phyloP scores from a whole-genome alignment of 495 filamentous ascomycete species.

The Xylaria flabelliformis region DNA sequence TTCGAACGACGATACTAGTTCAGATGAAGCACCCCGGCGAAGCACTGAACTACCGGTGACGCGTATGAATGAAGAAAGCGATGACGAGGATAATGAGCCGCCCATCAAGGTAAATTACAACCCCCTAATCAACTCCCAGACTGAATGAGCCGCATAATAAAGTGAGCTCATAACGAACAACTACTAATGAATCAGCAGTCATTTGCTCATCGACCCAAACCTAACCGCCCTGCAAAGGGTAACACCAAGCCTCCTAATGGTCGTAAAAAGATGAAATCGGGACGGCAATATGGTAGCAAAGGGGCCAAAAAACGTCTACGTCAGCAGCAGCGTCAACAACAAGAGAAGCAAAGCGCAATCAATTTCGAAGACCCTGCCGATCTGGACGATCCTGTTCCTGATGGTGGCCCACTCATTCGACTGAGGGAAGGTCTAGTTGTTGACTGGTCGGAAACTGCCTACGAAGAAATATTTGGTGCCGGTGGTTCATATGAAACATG shows the following conservation, averaged over 20 bases:
- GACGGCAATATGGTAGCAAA: constrained; percentile 48
- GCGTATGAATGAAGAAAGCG: constrained; percentile 61
- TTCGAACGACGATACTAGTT: constrained; percentile 50
- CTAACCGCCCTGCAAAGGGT: constrained; percentile 31
- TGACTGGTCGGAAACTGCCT: constrained; percentile 75
- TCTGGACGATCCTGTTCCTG: constrained; percentile 30
- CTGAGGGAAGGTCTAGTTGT: constrained; percentile 83
- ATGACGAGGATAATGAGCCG: constrained; percentile 52
- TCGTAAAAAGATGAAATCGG: constrained; percentile 46
- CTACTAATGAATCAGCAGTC: constrained; percentile 29
- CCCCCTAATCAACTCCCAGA: constrained; percentile 12
- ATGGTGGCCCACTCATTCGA: constrained; percentile 70
- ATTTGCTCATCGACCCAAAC: constrained; percentile 29
- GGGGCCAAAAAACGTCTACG: constrained; percentile 38
- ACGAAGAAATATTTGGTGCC: constrained; percentile 74
- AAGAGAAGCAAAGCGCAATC: constrained; percentile 34
- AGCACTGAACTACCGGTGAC: constrained; percentile 38
- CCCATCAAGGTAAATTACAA: constrained; percentile 36
- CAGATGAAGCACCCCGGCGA: constrained; percentile 38
- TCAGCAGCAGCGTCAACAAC: constrained; percentile 38
- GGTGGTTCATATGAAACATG: constrained; percentile 56
- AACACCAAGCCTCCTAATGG: constrained; percentile 37
- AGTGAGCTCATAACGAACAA: neutral
- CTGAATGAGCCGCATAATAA: neutral
- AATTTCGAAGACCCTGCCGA: constrained; percentile 31